A percentile compares a stretch with the other conserved stretches of the same genome.
These are phyloP conservation scores for Leucosporidium scottii DNA, from an alignment of 768 basidiomycete genomes.

Conservation along the genomic window DNA sequence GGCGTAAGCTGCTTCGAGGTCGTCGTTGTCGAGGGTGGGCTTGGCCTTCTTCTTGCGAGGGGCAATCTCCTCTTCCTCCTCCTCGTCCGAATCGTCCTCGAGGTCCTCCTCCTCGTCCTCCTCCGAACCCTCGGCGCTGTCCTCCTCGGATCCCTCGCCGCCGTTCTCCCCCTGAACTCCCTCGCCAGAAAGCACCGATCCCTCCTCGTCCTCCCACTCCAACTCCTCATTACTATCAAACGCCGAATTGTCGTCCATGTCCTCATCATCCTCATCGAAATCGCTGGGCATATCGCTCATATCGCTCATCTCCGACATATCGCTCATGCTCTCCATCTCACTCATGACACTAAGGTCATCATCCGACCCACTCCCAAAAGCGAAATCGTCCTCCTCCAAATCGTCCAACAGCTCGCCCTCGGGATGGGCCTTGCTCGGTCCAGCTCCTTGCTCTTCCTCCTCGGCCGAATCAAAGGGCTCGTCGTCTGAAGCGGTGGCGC, in stretches of 20 bases:
- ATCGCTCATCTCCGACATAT: conserved; percentile 24
- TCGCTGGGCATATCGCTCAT: conserved; percentile 17
- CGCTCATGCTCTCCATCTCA: conserved; percentile 26
- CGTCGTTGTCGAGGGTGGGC: conserved; percentile 56
- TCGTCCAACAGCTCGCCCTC: conserved; percentile 62
- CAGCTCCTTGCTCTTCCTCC: conserved; percentile 54
- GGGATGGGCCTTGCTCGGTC: conserved; percentile 47
- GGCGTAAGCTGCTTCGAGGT: conserved; percentile 42
- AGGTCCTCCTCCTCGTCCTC: conserved; percentile 52
- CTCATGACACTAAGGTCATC: conserved; percentile 34
- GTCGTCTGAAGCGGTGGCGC: conserved; percentile 52
- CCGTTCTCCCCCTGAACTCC: too few species aligned
- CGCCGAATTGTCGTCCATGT: conserved; percentile 14
- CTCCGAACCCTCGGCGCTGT: conserved; percentile 48
- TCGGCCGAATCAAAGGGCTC: conserved; percentile 51
- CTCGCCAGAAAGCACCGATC: too few species aligned
- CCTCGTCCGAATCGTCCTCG: neutral
- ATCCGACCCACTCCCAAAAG: conserved; percentile 50
- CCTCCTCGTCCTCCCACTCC: conserved; percentile 22
- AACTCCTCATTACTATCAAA: conserved; percentile 24
- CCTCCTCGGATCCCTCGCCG: conserved; percentile 6
- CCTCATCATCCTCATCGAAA: conserved; percentile 42
- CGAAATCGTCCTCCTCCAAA: conserved; percentile 54
- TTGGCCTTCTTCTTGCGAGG: conserved; percentile 48
- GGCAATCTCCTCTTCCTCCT: conserved; percentile 14